phyloP scores from a whole-genome alignment of 163 green algal species.

The Scenedesmus sp. region DNA sequence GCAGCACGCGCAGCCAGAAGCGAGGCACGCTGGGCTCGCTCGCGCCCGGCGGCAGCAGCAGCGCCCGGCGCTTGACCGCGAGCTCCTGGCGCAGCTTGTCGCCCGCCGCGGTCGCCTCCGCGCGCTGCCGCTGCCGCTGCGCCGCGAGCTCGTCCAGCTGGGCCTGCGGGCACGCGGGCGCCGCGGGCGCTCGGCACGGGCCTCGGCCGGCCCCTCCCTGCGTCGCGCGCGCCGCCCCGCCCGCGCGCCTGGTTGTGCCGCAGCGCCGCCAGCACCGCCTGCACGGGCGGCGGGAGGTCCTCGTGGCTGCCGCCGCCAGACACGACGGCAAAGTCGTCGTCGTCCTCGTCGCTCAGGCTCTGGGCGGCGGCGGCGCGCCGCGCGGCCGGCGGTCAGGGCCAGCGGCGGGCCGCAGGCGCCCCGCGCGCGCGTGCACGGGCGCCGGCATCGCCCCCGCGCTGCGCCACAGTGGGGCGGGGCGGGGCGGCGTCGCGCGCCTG shows the following conservation, averaged over 20 bases:
- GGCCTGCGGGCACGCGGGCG: too few relatives aligned
- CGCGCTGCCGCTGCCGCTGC: background rate
- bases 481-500: too few relatives aligned
- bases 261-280: conserved; percentile 35
- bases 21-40: background rate
- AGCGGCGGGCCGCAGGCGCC: too few relatives aligned
- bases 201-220: too few relatives aligned
- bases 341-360: conserved; percentile 14
- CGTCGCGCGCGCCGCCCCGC: too few relatives aligned
- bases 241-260: conserved; percentile 26
- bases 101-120: background rate
- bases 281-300: conserved; percentile 26
- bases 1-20: conserved; percentile 45
- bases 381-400: too few relatives aligned
- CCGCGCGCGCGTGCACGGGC: too few relatives aligned
- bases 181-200: too few relatives aligned
- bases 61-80: conserved; percentile 5
- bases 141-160: conserved; percentile 19
- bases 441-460: too few relatives aligned
- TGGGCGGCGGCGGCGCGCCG: too few relatives aligned
- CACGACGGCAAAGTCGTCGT: conserved; percentile 35
- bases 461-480: too few relatives aligned
- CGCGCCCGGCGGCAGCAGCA: conserved; percentile 26
- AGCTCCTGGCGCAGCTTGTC: conserved; percentile 10
- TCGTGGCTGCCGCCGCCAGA: background rate